These are phyloP conservation scores for Wallacemonas sp. DNA, from an alignment of 208 protist genomes.

Conservation along the genomic window DNA sequence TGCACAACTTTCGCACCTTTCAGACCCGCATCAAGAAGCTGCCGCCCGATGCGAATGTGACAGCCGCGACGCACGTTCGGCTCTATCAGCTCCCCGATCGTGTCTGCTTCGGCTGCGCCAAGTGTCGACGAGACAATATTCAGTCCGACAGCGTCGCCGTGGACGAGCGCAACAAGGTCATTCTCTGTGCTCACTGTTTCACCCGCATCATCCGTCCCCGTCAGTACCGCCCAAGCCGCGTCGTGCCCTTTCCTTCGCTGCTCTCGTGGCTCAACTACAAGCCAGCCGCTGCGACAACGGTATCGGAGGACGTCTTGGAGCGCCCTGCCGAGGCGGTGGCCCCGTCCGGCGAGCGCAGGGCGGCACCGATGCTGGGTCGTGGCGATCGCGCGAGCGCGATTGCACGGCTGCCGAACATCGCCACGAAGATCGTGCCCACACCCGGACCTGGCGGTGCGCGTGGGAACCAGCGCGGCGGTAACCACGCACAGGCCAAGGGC, in stretches of 20 bases:
- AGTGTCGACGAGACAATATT: conserved; percentile 77
- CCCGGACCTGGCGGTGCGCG: background rate
- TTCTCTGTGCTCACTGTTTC: conserved; percentile 73
- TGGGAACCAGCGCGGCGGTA: background rate
- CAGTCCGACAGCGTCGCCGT: conserved; percentile 69
- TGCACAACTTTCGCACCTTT: conserved; percentile 76
- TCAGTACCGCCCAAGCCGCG: conserved; percentile 64
- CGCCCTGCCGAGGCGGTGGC: conserved; percentile 79
- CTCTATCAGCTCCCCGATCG: conserved; percentile 68
- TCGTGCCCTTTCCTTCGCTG: conserved; percentile 82
- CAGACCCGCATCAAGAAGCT: conserved; percentile 59
- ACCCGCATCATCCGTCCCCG: conserved; percentile 73
- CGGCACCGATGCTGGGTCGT: conserved; percentile 30
- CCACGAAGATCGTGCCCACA: conserved; percentile 48
- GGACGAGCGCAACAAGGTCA: conserved; percentile 59
- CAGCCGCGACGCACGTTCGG: conserved; percentile 48
- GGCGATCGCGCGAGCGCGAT: conserved; percentile 44
- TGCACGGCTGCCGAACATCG: conserved; percentile 59
- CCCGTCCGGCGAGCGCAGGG: conserved; percentile 70
- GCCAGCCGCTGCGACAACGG: conserved; percentile 53
- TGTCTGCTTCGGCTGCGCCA: conserved; percentile 72
- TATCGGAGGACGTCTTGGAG: conserved; percentile 64
- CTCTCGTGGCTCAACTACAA: conserved; percentile 84
- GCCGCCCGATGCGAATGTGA: conserved; percentile 66
- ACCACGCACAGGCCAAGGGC: background rate